Evolutionary conservation across 768 basidiomycete genomes (phyloP).

Genomic region (Russula brevipes): DNA sequence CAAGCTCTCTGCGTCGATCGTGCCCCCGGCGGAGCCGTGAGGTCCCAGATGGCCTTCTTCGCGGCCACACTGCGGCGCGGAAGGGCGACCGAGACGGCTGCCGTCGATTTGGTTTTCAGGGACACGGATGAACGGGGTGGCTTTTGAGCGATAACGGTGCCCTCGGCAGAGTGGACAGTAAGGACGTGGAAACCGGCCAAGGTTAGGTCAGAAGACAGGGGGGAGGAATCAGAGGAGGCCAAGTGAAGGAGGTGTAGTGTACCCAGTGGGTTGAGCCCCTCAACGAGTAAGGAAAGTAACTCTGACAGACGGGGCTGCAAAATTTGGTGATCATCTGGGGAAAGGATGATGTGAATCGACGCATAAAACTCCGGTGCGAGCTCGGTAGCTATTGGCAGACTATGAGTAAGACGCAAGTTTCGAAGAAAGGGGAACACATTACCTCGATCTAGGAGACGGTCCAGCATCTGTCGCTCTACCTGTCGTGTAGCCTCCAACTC

Average conservation of each 20-base stretch:
- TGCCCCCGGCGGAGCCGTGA: slow-evolving; percentile 65
- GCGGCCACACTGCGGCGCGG: slow-evolving; percentile 59
- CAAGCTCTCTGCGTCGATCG: slow-evolving; percentile 78
- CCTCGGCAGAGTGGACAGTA: slow-evolving; percentile 37
- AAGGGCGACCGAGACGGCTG: slow-evolving; percentile 27
- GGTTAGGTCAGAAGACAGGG: slow-evolving; percentile 54
- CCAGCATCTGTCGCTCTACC: slow-evolving; percentile 77
- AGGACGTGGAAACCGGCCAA: slow-evolving; percentile 62
- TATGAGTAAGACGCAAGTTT: not conserved
- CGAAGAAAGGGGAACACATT: slow-evolving; percentile 25
- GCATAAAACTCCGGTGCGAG: slow-evolving; percentile 52
- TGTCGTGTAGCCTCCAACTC: slow-evolving; percentile 48
- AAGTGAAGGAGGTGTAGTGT: slow-evolving; percentile 62
- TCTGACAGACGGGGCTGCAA: slow-evolving; percentile 48
- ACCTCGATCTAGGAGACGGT: slow-evolving; percentile 81
- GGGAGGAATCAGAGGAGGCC: slow-evolving; percentile 36
- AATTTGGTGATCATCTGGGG: slow-evolving; percentile 54
- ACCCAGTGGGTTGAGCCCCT: slow-evolving; percentile 60
- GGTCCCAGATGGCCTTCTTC: slow-evolving; percentile 87
- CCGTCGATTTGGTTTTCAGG: slow-evolving; percentile 34
- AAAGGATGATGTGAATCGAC: slow-evolving; percentile 63
- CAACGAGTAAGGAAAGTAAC: slow-evolving; percentile 56
- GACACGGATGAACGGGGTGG: slow-evolving; percentile 45
- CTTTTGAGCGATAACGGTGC: slow-evolving; percentile 64
- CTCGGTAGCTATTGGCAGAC: slow-evolving; percentile 45